phyloP scores from a whole-genome alignment of 768 basidiomycete species.

The Leccinum obscurum region DNA sequence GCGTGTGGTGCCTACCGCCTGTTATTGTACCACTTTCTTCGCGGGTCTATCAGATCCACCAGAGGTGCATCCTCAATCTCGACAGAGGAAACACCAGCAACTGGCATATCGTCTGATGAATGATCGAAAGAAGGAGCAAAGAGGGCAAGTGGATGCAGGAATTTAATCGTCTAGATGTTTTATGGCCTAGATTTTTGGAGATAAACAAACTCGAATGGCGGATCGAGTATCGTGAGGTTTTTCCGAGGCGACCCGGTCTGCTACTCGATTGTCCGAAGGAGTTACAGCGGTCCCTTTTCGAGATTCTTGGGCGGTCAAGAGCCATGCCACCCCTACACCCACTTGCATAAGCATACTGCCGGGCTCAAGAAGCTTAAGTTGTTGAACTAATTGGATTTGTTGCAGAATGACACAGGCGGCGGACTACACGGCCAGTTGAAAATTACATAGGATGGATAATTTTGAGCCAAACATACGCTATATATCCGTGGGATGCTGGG shows the following conservation, averaged over 20 bases:
- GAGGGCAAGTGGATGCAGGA: background rate
- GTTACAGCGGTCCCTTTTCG: too few species aligned
- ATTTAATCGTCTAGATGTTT: background rate
- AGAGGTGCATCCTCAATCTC: conserved; percentile 37
- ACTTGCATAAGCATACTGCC: too few species aligned
- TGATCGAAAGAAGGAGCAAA: background rate
- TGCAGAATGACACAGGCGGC: too few species aligned
- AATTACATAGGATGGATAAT: too few species aligned
- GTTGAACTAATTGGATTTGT: too few species aligned
- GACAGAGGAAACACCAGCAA: conserved; percentile 42
- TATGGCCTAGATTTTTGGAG: background rate
- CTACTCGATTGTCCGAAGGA: too few species aligned
- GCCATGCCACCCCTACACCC: background rate
- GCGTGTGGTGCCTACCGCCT: conserved; percentile 44
- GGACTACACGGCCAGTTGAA: too few species aligned
- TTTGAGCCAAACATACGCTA: too few species aligned
- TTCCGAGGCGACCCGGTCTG: background rate
- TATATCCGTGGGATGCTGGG: too few species aligned
- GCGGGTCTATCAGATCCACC: conserved; percentile 60
- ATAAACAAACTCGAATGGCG: background rate
- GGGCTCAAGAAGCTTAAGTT: too few species aligned
- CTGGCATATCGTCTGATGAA: conserved; percentile 38
- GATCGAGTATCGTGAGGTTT: background rate
- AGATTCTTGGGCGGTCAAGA: background rate
- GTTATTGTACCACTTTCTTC: conserved; percentile 77